phyloP scores from a whole-genome alignment of 1,139 yeast genomes.

The Debaryomycetaceae sp. region DNA sequence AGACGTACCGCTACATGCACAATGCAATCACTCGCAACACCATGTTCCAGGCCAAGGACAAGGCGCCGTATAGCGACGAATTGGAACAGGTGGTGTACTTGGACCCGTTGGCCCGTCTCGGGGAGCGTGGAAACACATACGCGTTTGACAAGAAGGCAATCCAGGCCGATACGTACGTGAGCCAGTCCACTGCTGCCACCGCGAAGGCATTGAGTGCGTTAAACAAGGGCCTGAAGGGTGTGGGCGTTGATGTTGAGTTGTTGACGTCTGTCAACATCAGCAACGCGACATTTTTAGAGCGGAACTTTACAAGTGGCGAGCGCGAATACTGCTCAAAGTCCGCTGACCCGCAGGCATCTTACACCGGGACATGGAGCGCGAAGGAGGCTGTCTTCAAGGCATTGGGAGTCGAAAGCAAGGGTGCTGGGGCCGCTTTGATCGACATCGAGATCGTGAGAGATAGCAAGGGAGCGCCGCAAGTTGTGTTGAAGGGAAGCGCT shows the following conservation, averaged over 20 bases:
- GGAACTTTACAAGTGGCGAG: slow-evolving; percentile 82
- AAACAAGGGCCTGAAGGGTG: slow-evolving; percentile 51
- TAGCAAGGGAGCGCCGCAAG: slow-evolving; percentile 73
- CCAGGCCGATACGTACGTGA: slow-evolving; percentile 26
- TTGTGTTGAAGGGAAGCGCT: slow-evolving; percentile 67
- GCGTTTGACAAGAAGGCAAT: slow-evolving; percentile 34
- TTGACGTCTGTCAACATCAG: slow-evolving; percentile 69
- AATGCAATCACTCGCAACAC: slow-evolving; percentile 87
- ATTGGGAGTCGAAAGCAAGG: slow-evolving; percentile 77
- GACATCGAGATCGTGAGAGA: slow-evolving; percentile 83
- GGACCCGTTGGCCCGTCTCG: slow-evolving; percentile 90
- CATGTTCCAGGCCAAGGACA: slow-evolving; percentile 85
- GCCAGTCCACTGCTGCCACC: slow-evolving; percentile 30
- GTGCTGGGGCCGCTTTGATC: slow-evolving; percentile 89
- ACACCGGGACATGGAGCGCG: slow-evolving; percentile 98
- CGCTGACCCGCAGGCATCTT: slow-evolving; percentile 76
- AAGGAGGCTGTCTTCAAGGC: slow-evolving; percentile 98
- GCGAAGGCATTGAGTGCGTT: slow-evolving; percentile 38
- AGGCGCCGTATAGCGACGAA: slow-evolving; percentile 84
- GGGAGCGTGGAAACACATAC: slow-evolving; percentile 35
- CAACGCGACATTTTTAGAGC: slow-evolving; percentile 79
- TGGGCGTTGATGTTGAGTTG: slow-evolving; percentile 96
- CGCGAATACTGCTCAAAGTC: slow-evolving; percentile 66
- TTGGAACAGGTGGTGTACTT: slow-evolving; percentile 84
- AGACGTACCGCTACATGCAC: slow-evolving; percentile 92